These are phyloP conservation scores for Cystobasidium sp. DNA, from an alignment of 1,284 basidiomycete species.

Conservation along the genomic window DNA sequence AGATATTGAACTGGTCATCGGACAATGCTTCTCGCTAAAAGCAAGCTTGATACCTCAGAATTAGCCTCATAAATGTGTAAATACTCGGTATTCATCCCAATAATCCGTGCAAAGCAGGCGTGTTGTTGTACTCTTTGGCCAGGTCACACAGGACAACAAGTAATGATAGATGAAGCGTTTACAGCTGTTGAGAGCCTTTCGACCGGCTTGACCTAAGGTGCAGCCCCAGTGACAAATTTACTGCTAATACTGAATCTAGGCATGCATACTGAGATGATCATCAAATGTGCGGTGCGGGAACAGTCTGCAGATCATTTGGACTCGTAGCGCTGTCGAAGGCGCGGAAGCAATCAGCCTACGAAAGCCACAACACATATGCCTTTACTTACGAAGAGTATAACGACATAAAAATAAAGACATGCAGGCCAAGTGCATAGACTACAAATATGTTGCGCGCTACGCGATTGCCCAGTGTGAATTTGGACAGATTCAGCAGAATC, in stretches of 20 bases:
- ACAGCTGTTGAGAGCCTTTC: not conserved
- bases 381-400: slow-evolving; percentile 48
- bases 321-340: slow-evolving; percentile 3
- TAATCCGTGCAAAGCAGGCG: not conserved
- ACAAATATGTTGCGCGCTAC: slow-evolving; percentile 71
- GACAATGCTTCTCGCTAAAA: slow-evolving; percentile 26
- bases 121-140: slow-evolving; percentile 10
- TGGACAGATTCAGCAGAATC: slow-evolving; percentile 80
- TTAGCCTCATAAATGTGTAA: not conserved
- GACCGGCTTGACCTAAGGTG: not conserved
- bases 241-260: too few relatives aligned
- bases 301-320: slow-evolving; percentile 3
- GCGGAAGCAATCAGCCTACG: too few relatives aligned
- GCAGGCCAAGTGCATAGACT: slow-evolving; percentile 75
- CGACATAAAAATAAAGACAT: slow-evolving; percentile 77
- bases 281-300: slow-evolving; percentile 31
- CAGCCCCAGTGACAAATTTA: too few relatives aligned
- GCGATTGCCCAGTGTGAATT: slow-evolving; percentile 83
- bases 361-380: not conserved
- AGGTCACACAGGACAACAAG: not conserved
- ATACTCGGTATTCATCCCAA: not conserved
- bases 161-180: not conserved
- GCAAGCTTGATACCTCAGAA: slow-evolving; percentile 5
- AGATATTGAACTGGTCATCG: slow-evolving; percentile 22
- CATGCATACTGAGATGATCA: not conserved